Conservation (phyloP, 2,329 filamentous ascomycete genomes). For the Sclerotinia glacialis region DNA sequence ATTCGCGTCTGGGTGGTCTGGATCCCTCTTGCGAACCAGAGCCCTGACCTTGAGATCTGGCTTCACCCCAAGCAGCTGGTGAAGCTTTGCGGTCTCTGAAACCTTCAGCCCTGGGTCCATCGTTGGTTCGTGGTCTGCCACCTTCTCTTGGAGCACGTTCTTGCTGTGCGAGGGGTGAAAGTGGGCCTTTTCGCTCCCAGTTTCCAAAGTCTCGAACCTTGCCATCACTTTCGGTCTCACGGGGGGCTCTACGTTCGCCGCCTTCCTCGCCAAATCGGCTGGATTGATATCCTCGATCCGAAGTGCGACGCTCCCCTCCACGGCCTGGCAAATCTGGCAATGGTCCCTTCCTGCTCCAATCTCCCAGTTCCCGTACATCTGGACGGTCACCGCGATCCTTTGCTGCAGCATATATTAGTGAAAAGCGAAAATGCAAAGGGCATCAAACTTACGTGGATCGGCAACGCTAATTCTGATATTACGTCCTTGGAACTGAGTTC, state of each 20-base stretch:
- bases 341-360: conserved; percentile 93
- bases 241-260: conserved; percentile 66
- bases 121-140: conserved; percentile 57
- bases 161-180: conserved; percentile 65
- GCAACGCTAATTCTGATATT: conserved; percentile 92
- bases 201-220: conserved; percentile 78
- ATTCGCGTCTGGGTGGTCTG: conserved; percentile 74
- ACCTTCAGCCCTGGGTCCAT: conserved; percentile 58
- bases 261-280: conserved; percentile 49
- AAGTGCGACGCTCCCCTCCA: conserved; percentile 48
- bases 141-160: conserved; percentile 56
- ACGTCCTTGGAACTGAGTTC: conserved; percentile 79
- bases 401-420: conserved; percentile 51
- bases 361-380: conserved; percentile 77
- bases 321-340: conserved; percentile 68
- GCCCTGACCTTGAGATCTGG: conserved; percentile 43
- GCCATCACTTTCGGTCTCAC: conserved; percentile 65
- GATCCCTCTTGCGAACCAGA: conserved; percentile 66
- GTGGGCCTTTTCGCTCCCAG: conserved; percentile 93
- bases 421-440: conserved; percentile 20
- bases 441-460: conserved; percentile 80
- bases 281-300: conserved; percentile 47
- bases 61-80: conserved; percentile 74
- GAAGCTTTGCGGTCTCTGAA: conserved; percentile 64
- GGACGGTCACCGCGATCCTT: conserved; percentile 67